A percentile compares a stretch with the other conserved stretches of the same genome.
Evolutionary conservation across 257 asterid genomes (phyloP).

Genomic region (Plantago elongata): DNA sequence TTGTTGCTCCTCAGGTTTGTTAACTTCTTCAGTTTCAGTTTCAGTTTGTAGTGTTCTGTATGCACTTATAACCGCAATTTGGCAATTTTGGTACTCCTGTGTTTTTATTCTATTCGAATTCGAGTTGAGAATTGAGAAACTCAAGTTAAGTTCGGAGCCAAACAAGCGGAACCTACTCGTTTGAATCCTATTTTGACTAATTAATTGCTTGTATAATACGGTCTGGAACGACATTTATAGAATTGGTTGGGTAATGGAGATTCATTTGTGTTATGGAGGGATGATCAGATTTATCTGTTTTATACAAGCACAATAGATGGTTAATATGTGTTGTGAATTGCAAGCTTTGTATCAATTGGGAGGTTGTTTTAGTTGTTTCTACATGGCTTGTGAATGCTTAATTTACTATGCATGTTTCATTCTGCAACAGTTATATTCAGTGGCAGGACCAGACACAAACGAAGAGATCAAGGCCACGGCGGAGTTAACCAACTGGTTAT

Average conservation of each 20-base stretch:
- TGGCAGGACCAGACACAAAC: conserved; percentile 66
- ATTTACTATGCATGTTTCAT: background rate
- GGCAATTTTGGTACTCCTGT: too few relatives aligned
- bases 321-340: background rate
- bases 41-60: background rate
- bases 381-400: background rate
- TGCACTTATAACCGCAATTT: too few relatives aligned
- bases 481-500: conserved; percentile 59
- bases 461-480: conserved; percentile 55
- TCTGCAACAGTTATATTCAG: conserved; percentile 46
- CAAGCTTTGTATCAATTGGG: background rate
- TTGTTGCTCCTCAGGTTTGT: conserved; percentile 80
- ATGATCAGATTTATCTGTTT: background rate
- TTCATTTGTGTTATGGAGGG: too few relatives aligned
- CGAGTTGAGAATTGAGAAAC: too few relatives aligned
- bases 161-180: too few relatives aligned
- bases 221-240: too few relatives aligned
- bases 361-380: background rate
- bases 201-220: too few relatives aligned
- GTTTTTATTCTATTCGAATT: too few relatives aligned
- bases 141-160: too few relatives aligned
- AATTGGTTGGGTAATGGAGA: too few relatives aligned
- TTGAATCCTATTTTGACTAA: too few relatives aligned
- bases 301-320: too few relatives aligned
- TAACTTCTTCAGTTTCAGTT: background rate